Percentiles rank a stretch among this genome's conserved stretches.
These are phyloP conservation scores for Boletus albobrunnescens DNA, from an alignment of 1,284 basidiomycete genomes.

Conservation along the genomic window DNA sequence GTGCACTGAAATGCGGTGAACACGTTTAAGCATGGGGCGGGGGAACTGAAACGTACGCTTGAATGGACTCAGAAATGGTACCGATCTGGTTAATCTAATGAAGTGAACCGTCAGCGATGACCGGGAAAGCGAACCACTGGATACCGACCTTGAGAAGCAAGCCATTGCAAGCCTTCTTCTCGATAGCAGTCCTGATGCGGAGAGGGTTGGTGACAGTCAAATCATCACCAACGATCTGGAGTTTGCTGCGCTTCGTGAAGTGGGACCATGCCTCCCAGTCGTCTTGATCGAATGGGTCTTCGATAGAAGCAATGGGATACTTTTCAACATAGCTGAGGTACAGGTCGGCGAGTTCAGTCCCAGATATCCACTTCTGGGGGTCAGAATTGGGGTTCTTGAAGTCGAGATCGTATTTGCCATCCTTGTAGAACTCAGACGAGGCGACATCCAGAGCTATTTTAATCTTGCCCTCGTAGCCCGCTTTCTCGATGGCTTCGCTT, in stretches of 20 bases:
- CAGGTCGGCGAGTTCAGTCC: slow-evolving; percentile 88
- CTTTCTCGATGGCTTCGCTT: slow-evolving; percentile 93
- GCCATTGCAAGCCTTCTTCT: slow-evolving; percentile 99
- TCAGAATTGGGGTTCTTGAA: slow-evolving; percentile 99
- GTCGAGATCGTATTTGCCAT: slow-evolving; percentile 99
- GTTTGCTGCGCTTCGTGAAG: slow-evolving; percentile 74
- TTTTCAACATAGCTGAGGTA: slow-evolving; percentile 86
- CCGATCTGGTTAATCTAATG: slow-evolving; percentile 93
- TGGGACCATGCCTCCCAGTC: slow-evolving; percentile 98
- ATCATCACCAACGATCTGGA: slow-evolving; percentile 97
- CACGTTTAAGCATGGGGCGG: not conserved
- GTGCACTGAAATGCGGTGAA: slow-evolving; percentile 56
- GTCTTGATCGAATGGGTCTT: slow-evolving; percentile 99
- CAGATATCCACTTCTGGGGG: slow-evolving; percentile 92
- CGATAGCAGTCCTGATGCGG: slow-evolving; percentile 98
- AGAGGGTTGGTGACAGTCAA: slow-evolving; percentile 98
- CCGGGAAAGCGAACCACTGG: not conserved
- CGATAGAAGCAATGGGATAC: slow-evolving; percentile 96
- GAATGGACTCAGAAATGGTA: slow-evolving; percentile 98
- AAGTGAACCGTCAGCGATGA: slow-evolving; percentile 2
- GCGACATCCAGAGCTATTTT: slow-evolving; percentile 99
- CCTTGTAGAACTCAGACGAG: slow-evolving; percentile 99
- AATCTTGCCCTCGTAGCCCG: slow-evolving; percentile 97
- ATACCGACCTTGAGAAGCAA: slow-evolving; percentile 84
- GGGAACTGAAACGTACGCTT: slow-evolving; percentile 59